Base-by-base conservation (phyloP, 495 filamentous ascomycete species). In the Talaromyces thailandensis region DNA sequence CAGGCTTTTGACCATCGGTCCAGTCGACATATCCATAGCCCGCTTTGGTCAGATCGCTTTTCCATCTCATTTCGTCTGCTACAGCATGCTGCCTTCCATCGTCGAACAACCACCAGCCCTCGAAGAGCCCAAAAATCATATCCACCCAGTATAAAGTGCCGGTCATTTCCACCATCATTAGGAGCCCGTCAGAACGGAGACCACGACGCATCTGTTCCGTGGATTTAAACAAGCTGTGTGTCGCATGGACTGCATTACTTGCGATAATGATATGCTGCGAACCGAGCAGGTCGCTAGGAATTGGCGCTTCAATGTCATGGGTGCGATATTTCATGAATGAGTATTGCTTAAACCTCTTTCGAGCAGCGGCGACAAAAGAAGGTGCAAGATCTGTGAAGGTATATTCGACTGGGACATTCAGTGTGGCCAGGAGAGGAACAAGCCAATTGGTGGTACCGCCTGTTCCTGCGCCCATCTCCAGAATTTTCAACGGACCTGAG, bases 41-140 rank as follows among this genome's bases (percentile, higher is more conserved):
- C 0, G 62, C 74, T 28, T 26, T 72, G 66, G 28, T 29, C 28
- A 29, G 28, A 29, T 29, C 28, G 28, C 28, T 29, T 6, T 29
- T 29, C 28, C 28, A 29, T 29, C 28, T 29, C 28, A 29, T 29
- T 29, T 29, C 28, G 24, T 67, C 61, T 0, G 71, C 67, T 6
- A 83, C 61, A 0, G 79, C 79, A 66, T 85, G 80, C 5, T 51
- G 60, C 0, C 80, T 74, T 2, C 81, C 80, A 64, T 85, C 81
- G 6, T 75, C 72, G 12, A 79, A 79, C 12, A 77, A 65, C 81
- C 81, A 84, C 82, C 82, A 85, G 7, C 82, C 81, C 14, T 81
- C 75, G 0, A 85, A 71, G 8, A 80, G 65, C 2, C 81, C 81
- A 56, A 78, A 82, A 12, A 80, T 70, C 26, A 85, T 57, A 60